phyloP scores from a whole-genome alignment of 352 stramenopile genomes.

The Phytophthora chlamydospora region DNA sequence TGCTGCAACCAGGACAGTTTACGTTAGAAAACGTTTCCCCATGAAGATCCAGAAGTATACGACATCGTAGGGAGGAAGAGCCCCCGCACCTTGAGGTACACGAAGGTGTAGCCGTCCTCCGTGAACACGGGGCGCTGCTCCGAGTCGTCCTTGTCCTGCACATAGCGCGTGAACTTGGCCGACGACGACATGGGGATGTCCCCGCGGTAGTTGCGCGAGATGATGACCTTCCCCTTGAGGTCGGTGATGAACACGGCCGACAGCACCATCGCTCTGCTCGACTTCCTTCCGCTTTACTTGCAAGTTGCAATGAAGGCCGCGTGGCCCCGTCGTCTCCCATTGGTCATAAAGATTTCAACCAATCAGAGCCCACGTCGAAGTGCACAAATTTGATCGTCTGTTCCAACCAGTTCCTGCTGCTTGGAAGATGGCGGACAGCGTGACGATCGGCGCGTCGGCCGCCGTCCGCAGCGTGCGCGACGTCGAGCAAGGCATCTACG shows the following conservation, averaged over 20 bases:
- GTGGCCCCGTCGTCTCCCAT: slow-evolving; percentile 11
- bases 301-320: slow-evolving; percentile 18
- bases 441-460: slow-evolving; percentile 32
- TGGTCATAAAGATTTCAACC: slow-evolving; percentile 4
- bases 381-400: slow-evolving; percentile 1
- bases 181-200: slow-evolving; percentile 96
- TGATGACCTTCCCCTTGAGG: slow-evolving; percentile 99
- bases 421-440: slow-evolving; percentile 22
- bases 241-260: slow-evolving; percentile 99
- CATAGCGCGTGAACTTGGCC: slow-evolving; percentile 91
- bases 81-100: slow-evolving; percentile 91
- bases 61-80: background rate
- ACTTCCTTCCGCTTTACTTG: slow-evolving; percentile 6
- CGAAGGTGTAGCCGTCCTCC: slow-evolving; percentile 93
- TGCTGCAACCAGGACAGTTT: slow-evolving; percentile 59
- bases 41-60: slow-evolving; percentile 4
- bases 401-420: background rate
- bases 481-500: slow-evolving; percentile 56
- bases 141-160: slow-evolving; percentile 95
- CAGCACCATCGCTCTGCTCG: slow-evolving; percentile 90
- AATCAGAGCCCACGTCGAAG: slow-evolving; percentile 16
- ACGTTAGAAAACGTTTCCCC: too few relatives aligned
- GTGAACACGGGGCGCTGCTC: slow-evolving; percentile 96
- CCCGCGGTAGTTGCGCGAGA: slow-evolving; percentile 98
- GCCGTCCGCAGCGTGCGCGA: slow-evolving; percentile 56